phyloP scores from a whole-genome alignment of 345 rosid species.

The Psidium friedrichsthalianum region DNA sequence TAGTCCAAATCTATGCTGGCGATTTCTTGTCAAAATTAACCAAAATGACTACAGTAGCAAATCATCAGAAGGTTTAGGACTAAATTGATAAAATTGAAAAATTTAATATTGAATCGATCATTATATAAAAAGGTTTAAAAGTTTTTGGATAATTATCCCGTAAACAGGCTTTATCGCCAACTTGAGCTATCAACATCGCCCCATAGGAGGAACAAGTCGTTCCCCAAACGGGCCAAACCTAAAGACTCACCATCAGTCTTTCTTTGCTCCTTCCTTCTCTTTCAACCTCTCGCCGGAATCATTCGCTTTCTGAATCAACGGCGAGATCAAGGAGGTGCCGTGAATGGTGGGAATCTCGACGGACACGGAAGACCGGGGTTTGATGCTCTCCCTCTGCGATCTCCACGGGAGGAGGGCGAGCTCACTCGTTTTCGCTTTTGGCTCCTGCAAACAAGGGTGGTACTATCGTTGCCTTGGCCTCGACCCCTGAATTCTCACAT shows the following conservation, averaged over 20 bases:
- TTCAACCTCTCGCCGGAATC: background rate
- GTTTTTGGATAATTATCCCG: background rate
- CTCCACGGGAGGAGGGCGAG: constrained; percentile 68
- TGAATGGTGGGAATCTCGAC: constrained; percentile 88
- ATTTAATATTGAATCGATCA: fast-evolving
- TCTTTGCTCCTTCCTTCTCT: background rate
- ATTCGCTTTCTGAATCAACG: background rate
- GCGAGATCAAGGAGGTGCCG: constrained; percentile 10
- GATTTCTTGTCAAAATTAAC: background rate
- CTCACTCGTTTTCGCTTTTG: constrained; percentile 65
- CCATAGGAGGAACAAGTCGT: background rate
- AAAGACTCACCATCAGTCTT: background rate
- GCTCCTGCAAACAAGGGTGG: constrained; percentile 98
- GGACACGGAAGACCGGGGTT: constrained; percentile 12
- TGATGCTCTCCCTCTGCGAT: constrained; percentile 65
- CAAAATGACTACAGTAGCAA: background rate
- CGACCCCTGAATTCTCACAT: constrained; percentile 48
- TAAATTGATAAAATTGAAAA: background rate
- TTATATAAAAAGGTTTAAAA: fast-evolving
- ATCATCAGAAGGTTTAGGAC: background rate
- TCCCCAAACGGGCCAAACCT: background rate
- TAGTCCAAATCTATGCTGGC: fast-evolving
- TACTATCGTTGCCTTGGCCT: constrained; percentile 92
- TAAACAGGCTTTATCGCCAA: background rate
- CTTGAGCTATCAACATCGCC: background rate